Conservation (phyloP, 768 basidiomycete genomes). For the Pisolithus albus region DNA sequence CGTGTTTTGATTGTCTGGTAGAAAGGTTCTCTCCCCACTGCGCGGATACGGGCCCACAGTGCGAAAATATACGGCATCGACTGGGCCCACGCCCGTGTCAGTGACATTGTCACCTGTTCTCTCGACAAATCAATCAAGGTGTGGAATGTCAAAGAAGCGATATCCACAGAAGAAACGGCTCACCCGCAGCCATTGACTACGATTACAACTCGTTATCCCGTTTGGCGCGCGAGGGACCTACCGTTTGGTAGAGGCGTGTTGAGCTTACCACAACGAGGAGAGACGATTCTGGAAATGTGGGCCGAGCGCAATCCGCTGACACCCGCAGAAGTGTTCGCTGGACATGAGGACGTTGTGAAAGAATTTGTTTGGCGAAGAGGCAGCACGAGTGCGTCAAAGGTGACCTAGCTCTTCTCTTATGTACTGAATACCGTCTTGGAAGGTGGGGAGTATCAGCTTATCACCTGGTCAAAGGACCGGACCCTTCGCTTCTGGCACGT, state of each 20-base stretch:
- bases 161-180: constrained; percentile 9
- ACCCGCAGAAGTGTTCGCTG: constrained; percentile 74
- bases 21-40: constrained; percentile 84
- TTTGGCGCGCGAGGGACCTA: constrained; percentile 89
- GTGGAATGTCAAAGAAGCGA: constrained; percentile 44
- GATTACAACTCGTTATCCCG: constrained; percentile 78
- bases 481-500: constrained; percentile 91
- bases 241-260: constrained; percentile 90
- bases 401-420: background rate
- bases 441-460: constrained; percentile 51
- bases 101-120: constrained; percentile 89
- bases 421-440: constrained; percentile 24
- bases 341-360: constrained; percentile 90
- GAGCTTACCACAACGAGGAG: constrained; percentile 82
- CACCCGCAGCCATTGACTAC: constrained; percentile 36
- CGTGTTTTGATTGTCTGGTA: constrained; percentile 23
- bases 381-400: constrained; percentile 37
- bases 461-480: constrained; percentile 86
- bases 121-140: constrained; percentile 90
- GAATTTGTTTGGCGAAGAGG: constrained; percentile 95
- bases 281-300: constrained; percentile 83
- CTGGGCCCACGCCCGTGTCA: constrained; percentile 73
- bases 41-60: constrained; percentile 71
- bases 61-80: constrained; percentile 97
- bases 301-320: constrained; percentile 24